These are phyloP conservation scores for Klebsormidium nitens DNA, from an alignment of 139 green algal genomes.

Conservation along the genomic window DNA sequence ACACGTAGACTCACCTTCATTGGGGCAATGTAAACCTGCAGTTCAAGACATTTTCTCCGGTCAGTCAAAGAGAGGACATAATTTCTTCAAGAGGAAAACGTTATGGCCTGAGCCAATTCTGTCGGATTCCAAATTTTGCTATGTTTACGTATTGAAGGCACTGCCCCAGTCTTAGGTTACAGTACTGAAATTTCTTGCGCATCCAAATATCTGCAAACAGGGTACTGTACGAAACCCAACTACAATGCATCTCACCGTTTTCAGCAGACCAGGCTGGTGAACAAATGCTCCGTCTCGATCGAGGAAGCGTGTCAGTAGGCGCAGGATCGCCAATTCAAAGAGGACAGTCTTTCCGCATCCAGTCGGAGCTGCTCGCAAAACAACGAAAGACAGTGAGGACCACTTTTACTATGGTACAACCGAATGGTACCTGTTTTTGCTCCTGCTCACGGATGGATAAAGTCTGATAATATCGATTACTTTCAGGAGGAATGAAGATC, in stretches of 20 bases:
- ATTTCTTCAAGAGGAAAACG: neutral
- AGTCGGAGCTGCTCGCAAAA: conserved; percentile 55
- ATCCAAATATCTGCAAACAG: neutral
- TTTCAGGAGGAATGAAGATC: neutral
- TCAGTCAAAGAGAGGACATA: neutral
- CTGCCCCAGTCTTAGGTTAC: neutral
- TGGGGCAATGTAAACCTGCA: neutral
- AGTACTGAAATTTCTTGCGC: neutral
- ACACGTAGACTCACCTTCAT: neutral
- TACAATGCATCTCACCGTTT: conserved; percentile 17
- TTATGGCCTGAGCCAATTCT: neutral
- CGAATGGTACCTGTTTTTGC: no score
- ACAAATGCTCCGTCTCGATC: neutral
- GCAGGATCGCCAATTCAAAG: conserved; percentile 85
- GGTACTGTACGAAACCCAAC: neutral
- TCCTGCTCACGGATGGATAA: no score
- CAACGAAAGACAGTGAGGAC: neutral
- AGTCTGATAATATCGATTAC: neutral
- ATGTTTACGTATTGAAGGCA: conserved; percentile 7
- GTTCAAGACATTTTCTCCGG: neutral
- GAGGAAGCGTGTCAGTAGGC: conserved; percentile 50
- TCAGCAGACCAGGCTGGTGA: neutral
- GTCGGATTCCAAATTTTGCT: neutral
- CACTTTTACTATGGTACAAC: neutral
- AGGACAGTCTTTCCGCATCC: conserved; percentile 89